Evolutionary conservation across 208 protist genomes (phyloP).

Genomic region (Lotmaria passim): DNA sequence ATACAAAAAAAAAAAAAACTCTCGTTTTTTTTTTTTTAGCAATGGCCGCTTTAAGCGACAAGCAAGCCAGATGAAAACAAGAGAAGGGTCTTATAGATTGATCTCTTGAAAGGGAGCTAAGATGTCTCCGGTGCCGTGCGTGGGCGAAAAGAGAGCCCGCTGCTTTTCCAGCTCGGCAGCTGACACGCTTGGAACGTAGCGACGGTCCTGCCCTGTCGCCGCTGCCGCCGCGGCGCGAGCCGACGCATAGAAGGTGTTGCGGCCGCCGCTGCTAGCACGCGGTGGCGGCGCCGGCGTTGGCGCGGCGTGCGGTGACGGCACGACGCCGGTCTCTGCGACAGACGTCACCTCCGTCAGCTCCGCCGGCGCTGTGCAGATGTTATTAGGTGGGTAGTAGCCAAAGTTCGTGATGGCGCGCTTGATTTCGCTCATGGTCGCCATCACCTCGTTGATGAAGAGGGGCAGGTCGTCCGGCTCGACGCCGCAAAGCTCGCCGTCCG

Average conservation of each 20-base stretch:
- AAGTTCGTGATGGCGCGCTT: slow-evolving; percentile 21
- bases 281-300: slow-evolving; percentile 6
- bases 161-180: slow-evolving; percentile 33
- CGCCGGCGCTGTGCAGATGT: slow-evolving; percentile 8
- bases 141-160: slow-evolving; percentile 55
- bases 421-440: slow-evolving; percentile 16
- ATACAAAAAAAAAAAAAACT: too few species aligned
- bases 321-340: too few species aligned
- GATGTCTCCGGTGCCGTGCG: slow-evolving; percentile 39
- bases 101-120: slow-evolving; percentile 52
- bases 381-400: slow-evolving; percentile 33
- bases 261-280: slow-evolving; percentile 9
- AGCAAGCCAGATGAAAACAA: not conserved
- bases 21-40: too few species aligned
- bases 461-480: slow-evolving; percentile 21
- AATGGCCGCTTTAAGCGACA: too few species aligned
- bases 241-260: slow-evolving; percentile 9
- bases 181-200: slow-evolving; percentile 10
- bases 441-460: slow-evolving; percentile 23
- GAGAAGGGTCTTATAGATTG: slow-evolving; percentile 22
- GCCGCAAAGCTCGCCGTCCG: slow-evolving; percentile 19
- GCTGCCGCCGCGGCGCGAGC: not conserved
- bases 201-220: not conserved
- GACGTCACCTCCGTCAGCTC: slow-evolving; percentile 1
- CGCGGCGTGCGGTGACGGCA: not conserved